phyloP scores from a whole-genome alignment of 352 stramenopile species.

The Phytophthora tubulina region DNA sequence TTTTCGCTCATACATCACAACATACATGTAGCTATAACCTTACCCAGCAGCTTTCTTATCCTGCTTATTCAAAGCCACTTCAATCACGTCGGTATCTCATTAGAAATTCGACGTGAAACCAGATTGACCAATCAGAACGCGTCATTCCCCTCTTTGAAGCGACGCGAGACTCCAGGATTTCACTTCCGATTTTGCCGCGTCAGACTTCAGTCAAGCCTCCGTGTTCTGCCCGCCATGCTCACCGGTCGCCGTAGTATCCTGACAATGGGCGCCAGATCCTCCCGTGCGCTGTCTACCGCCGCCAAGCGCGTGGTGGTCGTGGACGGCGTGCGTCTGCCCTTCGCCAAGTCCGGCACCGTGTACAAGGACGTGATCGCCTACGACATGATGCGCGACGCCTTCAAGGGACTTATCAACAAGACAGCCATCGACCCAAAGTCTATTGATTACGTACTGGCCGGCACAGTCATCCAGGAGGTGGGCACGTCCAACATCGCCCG shows the following conservation, averaged over 20 bases:
- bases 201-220: constrained; percentile 6
- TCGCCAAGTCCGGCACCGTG: constrained; percentile 94
- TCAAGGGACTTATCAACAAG: constrained; percentile 96
- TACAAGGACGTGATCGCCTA: constrained; percentile 98
- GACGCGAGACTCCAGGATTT: constrained; percentile 22
- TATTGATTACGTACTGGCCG: constrained; percentile 97
- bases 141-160: constrained; percentile 15
- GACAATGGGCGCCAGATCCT: constrained; percentile 35
- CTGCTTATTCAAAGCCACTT: constrained; percentile 3
- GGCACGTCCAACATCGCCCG: constrained; percentile 98
- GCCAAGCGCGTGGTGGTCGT: constrained; percentile 93
- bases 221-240: constrained; percentile 37
- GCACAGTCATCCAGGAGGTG: constrained; percentile 98
- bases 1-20: not conserved
- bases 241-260: constrained; percentile 29
- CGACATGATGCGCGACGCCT: constrained; percentile 96
- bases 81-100: constrained; percentile 30
- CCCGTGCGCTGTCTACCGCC: constrained; percentile 47
- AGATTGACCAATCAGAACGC: constrained; percentile 27
- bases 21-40: not conserved
- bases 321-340: constrained; percentile 95
- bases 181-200: constrained; percentile 38
- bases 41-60: constrained; percentile 2
- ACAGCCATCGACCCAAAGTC: constrained; percentile 94
- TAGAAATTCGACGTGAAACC: constrained; percentile 28